Evolutionary conservation across 2,329 filamentous ascomycete species (phyloP).

Genomic region (Cytospora piceae): DNA sequence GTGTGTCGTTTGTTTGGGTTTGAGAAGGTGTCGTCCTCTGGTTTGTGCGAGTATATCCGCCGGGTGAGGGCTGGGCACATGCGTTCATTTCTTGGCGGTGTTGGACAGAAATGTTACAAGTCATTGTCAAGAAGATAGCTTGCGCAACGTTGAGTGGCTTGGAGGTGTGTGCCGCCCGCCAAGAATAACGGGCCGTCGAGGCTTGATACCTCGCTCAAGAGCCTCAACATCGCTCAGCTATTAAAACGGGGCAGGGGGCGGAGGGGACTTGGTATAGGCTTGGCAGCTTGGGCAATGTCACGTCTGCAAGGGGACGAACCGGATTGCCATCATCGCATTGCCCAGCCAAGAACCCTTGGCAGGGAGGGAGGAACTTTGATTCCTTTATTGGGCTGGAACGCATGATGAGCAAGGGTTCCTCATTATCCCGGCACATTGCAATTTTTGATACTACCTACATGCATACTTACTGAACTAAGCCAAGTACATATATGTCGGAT

Average conservation of each 20-base stretch:
- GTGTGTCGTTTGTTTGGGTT: background rate
- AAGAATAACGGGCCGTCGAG: constrained; percentile 22
- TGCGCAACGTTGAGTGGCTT: background rate
- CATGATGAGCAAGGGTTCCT: background rate
- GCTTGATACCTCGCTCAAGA: constrained; percentile 9
- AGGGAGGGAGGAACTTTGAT: background rate
- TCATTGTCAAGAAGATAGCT: background rate
- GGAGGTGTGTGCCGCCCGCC: constrained; percentile 6
- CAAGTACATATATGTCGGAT: background rate
- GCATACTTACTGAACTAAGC: background rate
- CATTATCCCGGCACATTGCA: background rate
- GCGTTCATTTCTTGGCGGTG: background rate
- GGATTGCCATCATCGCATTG: background rate
- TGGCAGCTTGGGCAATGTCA: background rate
- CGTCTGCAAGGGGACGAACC: too few species aligned
- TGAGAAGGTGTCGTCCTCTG: background rate
- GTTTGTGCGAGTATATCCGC: background rate
- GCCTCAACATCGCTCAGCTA: constrained; percentile 7
- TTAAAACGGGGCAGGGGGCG: constrained; percentile 9
- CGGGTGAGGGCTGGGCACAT: background rate
- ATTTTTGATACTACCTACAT: background rate
- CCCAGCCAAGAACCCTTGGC: background rate
- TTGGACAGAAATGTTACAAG: background rate
- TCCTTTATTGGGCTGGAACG: background rate
- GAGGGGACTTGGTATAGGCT: too few species aligned